Conservation (phyloP, 257 asterid genomes). For the Ligustrum vulgare region DNA sequence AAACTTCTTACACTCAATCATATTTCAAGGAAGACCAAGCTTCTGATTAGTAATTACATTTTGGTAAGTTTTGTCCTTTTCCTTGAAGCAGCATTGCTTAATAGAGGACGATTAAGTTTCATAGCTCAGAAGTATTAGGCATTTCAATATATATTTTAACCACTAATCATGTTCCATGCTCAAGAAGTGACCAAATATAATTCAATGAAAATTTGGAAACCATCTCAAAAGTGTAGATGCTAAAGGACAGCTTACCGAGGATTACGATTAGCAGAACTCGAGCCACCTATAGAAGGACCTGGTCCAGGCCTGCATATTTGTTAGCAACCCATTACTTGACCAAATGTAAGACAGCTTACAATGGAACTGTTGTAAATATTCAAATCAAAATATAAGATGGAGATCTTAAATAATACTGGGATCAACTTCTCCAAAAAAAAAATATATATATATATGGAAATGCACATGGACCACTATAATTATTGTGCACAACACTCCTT, state of each 20-base stretch:
- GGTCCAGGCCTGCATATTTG: slow-evolving; percentile 54
- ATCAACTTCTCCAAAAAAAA: not conserved
- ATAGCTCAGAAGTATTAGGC: not conserved
- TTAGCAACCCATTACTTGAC: not conserved
- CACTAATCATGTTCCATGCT: not conserved
- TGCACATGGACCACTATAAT: not conserved
- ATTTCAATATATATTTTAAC: not conserved
- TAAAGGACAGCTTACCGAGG: slow-evolving; percentile 43
- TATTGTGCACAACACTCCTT: not conserved
- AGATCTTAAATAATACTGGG: not conserved
- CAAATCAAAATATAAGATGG: not conserved
- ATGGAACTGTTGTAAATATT: not conserved
- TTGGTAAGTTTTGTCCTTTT: not conserved
- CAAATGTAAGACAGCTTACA: not conserved
- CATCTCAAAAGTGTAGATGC: not conserved
- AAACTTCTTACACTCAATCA: not conserved
- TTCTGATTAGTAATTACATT: not conserved
- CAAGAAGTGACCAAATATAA: not conserved
- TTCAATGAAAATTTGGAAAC: not conserved
- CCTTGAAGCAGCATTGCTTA: not conserved
- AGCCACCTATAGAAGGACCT: slow-evolving; percentile 52
- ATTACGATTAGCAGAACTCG: slow-evolving; percentile 39
- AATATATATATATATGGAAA: not conserved
- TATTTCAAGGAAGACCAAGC: not conserved
- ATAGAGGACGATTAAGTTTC: not conserved